A percentile compares a stretch with the other conserved stretches of the same genome.
These are phyloP conservation scores for Aphanomyces cochlioides DNA, from an alignment of 352 stramenopile genomes.

Conservation along the genomic window DNA sequence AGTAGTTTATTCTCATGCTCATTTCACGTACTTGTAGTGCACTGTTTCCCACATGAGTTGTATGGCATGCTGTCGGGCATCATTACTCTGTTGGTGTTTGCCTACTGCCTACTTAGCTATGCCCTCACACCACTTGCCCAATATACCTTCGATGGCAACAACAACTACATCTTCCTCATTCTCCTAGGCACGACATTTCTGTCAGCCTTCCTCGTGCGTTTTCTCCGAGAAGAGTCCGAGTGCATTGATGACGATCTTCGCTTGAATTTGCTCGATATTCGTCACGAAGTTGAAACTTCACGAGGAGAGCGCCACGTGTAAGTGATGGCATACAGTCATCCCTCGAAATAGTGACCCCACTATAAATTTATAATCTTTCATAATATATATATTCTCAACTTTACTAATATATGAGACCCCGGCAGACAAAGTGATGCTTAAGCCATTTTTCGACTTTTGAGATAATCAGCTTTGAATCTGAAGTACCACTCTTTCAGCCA, in stretches of 20 bases:
- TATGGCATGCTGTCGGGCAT: constrained; percentile 23
- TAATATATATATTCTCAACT: too few relatives aligned
- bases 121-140: constrained; percentile 19
- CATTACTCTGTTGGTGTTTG: constrained; percentile 14
- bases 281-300: background rate
- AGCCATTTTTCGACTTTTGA: too few relatives aligned
- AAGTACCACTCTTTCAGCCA: too few relatives aligned
- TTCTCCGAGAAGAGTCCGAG: constrained; percentile 1
- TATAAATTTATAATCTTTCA: too few relatives aligned
- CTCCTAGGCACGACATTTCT: background rate
- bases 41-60: constrained; percentile 18
- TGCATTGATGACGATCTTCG: background rate
- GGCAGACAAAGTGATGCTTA: too few relatives aligned
- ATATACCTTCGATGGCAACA: constrained; percentile 25
- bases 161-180: constrained; percentile 27
- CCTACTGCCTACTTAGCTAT: constrained; percentile 14
- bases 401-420: too few relatives aligned
- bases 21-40: constrained; percentile 13
- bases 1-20: constrained; percentile 2
- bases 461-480: too few relatives aligned
- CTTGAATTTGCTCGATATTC: background rate
- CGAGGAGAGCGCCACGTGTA: too few relatives aligned
- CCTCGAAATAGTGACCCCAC: too few relatives aligned
- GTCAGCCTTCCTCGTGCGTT: background rate
- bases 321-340: too few relatives aligned